Evolutionary conservation across 441 rosid species (phyloP).

Genomic region (Erodium chrysanthum): DNA sequence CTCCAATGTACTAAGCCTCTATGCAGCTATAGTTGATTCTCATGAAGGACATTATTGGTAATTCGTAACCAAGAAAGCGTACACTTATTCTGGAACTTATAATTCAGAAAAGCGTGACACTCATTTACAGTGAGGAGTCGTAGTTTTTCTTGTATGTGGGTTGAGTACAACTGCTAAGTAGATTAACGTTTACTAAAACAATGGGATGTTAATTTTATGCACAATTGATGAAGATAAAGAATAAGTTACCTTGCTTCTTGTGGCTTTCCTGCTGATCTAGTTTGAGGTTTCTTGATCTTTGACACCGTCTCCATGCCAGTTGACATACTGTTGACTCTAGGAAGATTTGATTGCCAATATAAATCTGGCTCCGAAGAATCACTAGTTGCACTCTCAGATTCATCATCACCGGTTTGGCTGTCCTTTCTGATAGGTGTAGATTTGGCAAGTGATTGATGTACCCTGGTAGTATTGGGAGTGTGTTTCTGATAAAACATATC

Average conservation of each 20-base stretch:
- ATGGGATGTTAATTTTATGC: not conserved
- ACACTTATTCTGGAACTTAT: no score
- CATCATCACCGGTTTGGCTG: slow-evolving; percentile 33
- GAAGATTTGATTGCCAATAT: slow-evolving; percentile 38
- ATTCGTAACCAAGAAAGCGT: not conserved
- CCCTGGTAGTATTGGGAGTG: slow-evolving; percentile 27
- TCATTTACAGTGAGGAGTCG: not conserved
- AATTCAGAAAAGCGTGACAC: no score
- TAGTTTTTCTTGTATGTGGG: not conserved
- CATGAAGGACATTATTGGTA: not conserved
- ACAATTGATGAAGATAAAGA: not conserved
- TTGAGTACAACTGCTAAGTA: not conserved
- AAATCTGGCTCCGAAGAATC: slow-evolving; percentile 50
- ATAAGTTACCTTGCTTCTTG: slow-evolving; percentile 46
- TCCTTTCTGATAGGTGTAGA: slow-evolving; percentile 28
- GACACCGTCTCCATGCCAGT: slow-evolving; percentile 19
- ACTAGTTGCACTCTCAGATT: slow-evolving; percentile 36
- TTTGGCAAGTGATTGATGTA: slow-evolving; percentile 24
- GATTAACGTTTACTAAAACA: not conserved
- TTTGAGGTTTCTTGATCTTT: slow-evolving; percentile 42
- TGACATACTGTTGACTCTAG: slow-evolving; percentile 34
- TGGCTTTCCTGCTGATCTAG: slow-evolving; percentile 29
- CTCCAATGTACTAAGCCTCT: not conserved
- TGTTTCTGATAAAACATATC: slow-evolving; percentile 30
- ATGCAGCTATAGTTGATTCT: not conserved